Percentiles rank a stretch among this genome's conserved stretches.
phyloP scores from a whole-genome alignment of 352 stramenopile species.

The Thraustochytrium sp. region DNA sequence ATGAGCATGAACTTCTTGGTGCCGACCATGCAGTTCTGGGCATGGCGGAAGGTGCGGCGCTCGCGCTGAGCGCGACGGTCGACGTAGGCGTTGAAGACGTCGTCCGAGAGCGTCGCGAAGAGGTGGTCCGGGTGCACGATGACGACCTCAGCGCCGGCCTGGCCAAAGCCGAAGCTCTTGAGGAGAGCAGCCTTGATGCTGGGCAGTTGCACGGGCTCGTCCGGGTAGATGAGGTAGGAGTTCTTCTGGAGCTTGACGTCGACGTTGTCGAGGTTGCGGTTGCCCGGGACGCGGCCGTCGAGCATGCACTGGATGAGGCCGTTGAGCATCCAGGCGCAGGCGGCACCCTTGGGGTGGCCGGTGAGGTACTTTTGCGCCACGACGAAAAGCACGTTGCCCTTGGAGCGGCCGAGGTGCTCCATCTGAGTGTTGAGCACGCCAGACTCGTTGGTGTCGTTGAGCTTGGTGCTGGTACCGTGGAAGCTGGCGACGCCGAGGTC shows the following conservation, averaged over 20 bases:
- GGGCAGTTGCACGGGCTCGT: conserved; percentile 61
- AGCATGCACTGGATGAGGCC: conserved; percentile 70
- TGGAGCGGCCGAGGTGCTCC: conserved; percentile 63
- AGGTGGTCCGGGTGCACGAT: conserved; percentile 57
- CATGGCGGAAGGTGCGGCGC: conserved; percentile 66
- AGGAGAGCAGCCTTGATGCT: conserved; percentile 37
- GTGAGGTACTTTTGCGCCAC: conserved; percentile 74
- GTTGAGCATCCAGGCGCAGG: conserved; percentile 72
- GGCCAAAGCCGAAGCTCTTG: conserved; percentile 50
- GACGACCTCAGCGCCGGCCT: conserved; percentile 44
- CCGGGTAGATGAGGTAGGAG: conserved; percentile 70
- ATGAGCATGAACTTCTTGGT: conserved; percentile 68
- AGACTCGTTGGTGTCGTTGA: conserved; percentile 77
- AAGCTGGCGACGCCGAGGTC: conserved; percentile 73
- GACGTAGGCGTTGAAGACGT: conserved; percentile 61
- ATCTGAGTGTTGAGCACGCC: conserved; percentile 76
- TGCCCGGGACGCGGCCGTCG: conserved; percentile 65
- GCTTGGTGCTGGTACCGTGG: conserved; percentile 69
- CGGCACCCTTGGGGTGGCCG: conserved; percentile 69
- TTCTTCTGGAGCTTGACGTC: conserved; percentile 63
- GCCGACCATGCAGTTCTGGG: conserved; percentile 65
- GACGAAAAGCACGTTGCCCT: conserved; percentile 66
- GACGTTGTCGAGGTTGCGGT: conserved; percentile 73
- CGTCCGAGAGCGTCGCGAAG: conserved; percentile 57
- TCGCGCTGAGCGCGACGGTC: conserved; percentile 60